Base-by-base conservation (phyloP, 345 rosid genomes). In the Eucalyptus curtisii region DNA sequence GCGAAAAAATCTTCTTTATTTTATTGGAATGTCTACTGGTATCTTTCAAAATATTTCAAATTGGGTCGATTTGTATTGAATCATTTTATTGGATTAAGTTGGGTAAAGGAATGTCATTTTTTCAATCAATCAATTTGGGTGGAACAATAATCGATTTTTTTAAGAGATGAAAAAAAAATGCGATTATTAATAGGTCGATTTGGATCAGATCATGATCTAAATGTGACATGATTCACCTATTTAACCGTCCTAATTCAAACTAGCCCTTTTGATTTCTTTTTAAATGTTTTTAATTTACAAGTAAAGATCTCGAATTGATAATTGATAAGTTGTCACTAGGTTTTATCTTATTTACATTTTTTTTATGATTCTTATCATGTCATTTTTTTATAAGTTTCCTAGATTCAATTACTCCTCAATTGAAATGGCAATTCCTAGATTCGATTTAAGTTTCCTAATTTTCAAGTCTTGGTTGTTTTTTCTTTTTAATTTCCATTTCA, bases 141-240 rank as follows among this genome's bases (percentile, higher is more conserved):
- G 57, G 25, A 52, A 52, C 57, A 4, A 20, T 52, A 19, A 3
- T 52, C 25, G 10, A 52, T 20, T 52, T 3, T 52, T 52, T 20
- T 52, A 0, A 52, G 25, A 52, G 13, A 0, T 55, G n/a, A n/a
- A n/a, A 53, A 0, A 4, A 50, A 55, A 24, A 55, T 24, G 30
- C 24, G 0, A 55, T 55, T 55, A 55, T 55, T 24, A 55, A 24
- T 55, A 8, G 6, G 30, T 55, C 13, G 22, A 55, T 55, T 55
- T 24, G 61, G 30, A 3, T 4, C 1, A 1, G 0, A 55, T 55
- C 0, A 53, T 24, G 61, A 55, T 55, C 13, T 10, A 55, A 55
- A 55, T 55, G 13, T 5, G 1, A 55, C 30, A 55, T 22, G 4
- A 22, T 27, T 24, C 61, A 55, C 61, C 30, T 24, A 55, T 55